Evolutionary conservation across 345 rosid genomes (phyloP).

Genomic region (Populus ilicifolia): DNA sequence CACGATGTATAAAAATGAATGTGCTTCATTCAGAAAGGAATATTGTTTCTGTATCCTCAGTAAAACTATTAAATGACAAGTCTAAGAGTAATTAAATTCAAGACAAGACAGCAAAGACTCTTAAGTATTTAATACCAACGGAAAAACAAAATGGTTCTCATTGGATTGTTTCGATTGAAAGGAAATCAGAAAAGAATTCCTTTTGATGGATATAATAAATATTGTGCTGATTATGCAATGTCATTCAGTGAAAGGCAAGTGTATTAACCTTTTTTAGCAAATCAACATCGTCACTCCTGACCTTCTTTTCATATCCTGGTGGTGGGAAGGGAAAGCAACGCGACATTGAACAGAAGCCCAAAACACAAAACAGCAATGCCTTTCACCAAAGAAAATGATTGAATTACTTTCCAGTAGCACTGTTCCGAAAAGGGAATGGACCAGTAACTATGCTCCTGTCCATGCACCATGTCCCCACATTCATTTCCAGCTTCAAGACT

Average conservation of each 20-base stretch:
- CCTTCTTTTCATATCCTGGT: slow-evolving; percentile 91
- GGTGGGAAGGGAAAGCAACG: slow-evolving; percentile 99
- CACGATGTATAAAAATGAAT: neutral
- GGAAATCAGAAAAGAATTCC: neutral
- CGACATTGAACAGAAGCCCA: slow-evolving; percentile 65
- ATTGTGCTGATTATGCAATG: neutral
- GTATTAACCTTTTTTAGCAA: slow-evolving; percentile 58
- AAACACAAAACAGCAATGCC: slow-evolving; percentile 30
- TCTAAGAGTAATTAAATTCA: neutral
- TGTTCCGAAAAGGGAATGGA: slow-evolving; percentile 56
- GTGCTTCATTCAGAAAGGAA: neutral
- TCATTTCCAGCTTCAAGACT: slow-evolving; percentile 43
- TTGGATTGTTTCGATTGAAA: neutral
- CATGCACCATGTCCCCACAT: slow-evolving; percentile 56
- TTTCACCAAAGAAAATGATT: slow-evolving; percentile 29
- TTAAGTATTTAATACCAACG: too few species aligned
- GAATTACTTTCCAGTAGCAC: slow-evolving; percentile 31
- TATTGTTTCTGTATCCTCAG: neutral
- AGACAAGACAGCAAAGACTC: neutral
- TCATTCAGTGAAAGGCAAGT: neutral
- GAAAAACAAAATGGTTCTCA: neutral
- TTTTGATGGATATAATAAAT: slow-evolving; percentile 4
- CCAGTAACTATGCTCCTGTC: slow-evolving; percentile 50
- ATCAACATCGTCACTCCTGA: slow-evolving; percentile 49
- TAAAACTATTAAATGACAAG: neutral